Base-by-base conservation (phyloP, 2,329 filamentous ascomycete genomes). In the Colletotrichum sp. region DNA sequence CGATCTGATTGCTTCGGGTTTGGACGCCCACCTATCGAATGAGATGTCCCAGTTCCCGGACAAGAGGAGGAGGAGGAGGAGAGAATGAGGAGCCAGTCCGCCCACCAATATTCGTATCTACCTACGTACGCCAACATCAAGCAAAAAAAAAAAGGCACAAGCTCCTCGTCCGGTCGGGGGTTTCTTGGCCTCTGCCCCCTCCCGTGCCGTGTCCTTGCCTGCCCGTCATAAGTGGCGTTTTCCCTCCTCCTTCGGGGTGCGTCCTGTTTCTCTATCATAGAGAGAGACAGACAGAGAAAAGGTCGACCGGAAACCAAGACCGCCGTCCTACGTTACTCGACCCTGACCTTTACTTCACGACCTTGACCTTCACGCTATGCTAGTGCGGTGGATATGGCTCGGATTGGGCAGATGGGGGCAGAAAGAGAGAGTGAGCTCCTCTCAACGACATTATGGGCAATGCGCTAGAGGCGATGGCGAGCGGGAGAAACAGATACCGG, bases 401-500 rank as follows among this genome's bases (percentile, higher is more conserved):
- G 64, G 39, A 39, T 59, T 68, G 64, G 69, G 36, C 49, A 68
- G 69, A 59, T 28, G 63, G 62, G 66, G 49, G 63, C 32, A 34
- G 32, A 34, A 32, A 55, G 7, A 39, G 36, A 39, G 36, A 76
- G 63, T 64, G 39, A 68, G 69, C 16, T 39, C 52, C 28, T 28
- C 57, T 60, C 32, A 26, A 12, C 67, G 30, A 34, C 52, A 49
- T 39, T 39, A 18, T 39, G 36, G 36, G 28, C 68, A 62, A 39
- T 12, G n/a, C 68, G 68, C 69, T 72, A 72, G 63, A 68, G 73
- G 72, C 69, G 55, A 72, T 72, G 73, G 73, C 64, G 64, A 64
- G 57, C 63, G 73, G 69, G 69, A 76, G 57, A 68, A 49, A 49
- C 69, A 72, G 63, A 36, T 72, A 72, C 73, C 44, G 69, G 55